These are phyloP conservation scores for Curvularia sp. DNA, from an alignment of 2,329 filamentous ascomycete genomes.

Conservation along the genomic window DNA sequence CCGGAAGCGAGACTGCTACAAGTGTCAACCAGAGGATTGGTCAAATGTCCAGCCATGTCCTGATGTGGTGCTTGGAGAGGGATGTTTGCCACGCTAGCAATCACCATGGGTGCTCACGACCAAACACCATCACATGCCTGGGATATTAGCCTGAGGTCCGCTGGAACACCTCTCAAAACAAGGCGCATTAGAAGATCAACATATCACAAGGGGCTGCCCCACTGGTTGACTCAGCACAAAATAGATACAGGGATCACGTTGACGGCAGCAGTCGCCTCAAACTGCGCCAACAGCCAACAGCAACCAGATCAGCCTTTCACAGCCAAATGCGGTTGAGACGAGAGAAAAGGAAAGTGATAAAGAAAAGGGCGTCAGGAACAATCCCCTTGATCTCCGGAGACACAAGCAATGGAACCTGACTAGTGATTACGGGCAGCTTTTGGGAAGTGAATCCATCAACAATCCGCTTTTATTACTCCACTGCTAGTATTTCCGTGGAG, in stretches of 20 bases:
- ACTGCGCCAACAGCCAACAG: neutral
- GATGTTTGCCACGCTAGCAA: neutral
- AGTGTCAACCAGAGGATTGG: neutral
- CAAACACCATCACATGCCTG: neutral
- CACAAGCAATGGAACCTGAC: neutral
- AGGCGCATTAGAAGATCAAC: neutral
- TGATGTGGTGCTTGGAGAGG: neutral
- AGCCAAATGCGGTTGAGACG: neutral
- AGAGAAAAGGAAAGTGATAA: neutral
- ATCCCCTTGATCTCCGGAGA: neutral
- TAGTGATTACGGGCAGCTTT: neutral
- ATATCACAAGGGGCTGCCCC: neutral
- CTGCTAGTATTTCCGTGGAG: neutral
- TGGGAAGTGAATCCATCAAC: neutral
- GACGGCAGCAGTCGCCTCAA: neutral
- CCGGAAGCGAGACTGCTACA: neutral
- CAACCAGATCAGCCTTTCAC: neutral
- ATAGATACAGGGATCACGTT: neutral
- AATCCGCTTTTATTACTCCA: neutral
- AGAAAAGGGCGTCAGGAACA: neutral
- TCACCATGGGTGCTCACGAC: neutral
- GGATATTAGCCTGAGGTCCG: neutral
- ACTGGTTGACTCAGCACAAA: neutral
- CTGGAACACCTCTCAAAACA: neutral
- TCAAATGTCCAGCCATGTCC: neutral